Percentiles rank a stretch among this genome's conserved stretches.
Conservation (phyloP, 495 filamentous ascomycete genomes). For the Aspergillus nanangensis region DNA sequence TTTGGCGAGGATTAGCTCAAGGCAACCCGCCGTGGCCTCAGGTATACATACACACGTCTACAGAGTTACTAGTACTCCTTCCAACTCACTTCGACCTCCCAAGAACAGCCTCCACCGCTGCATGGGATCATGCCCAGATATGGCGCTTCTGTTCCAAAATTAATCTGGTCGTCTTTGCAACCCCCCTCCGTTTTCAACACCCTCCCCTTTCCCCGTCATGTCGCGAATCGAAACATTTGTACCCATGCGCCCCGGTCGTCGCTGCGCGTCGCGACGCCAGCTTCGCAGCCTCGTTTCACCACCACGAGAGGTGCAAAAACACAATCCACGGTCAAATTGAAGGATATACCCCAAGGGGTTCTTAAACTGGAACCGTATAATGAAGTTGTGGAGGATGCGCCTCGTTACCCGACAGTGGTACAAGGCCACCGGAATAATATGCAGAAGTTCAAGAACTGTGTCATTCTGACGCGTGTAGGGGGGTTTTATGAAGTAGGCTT, state of each 20-base stretch:
- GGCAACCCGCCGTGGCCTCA: too few species aligned
- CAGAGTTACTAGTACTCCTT: background rate
- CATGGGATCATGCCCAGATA: conserved; percentile 10
- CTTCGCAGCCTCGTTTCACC: conserved; percentile 7
- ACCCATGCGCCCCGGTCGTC: conserved; percentile 28
- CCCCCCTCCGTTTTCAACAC: background rate
- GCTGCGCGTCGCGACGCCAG: conserved; percentile 14
- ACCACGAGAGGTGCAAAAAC: conserved; percentile 45
- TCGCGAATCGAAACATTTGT: conserved; percentile 26
- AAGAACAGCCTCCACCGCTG: background rate
- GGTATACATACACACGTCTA: conserved; percentile 10
- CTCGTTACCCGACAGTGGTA: conserved; percentile 80
- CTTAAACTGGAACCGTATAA: conserved; percentile 44
- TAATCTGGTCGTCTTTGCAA: conserved; percentile 5
- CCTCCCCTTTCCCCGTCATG: conserved; percentile 7
- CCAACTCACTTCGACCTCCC: background rate
- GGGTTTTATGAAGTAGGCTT: conserved; percentile 78
- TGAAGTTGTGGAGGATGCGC: conserved; percentile 44
- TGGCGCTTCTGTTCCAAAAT: conserved; percentile 14
- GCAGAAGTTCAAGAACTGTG: conserved; percentile 81
- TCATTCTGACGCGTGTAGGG: conserved; percentile 85
- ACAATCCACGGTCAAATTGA: conserved; percentile 49
- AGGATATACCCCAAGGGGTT: conserved; percentile 62
- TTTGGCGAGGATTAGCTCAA: conserved; percentile 14
- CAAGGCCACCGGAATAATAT: conserved; percentile 87